Percentiles rank a stretch among this genome's conserved stretches.
Evolutionary conservation across 139 green algal species (phyloP).

Genomic region (Chlorella sp.): DNA sequence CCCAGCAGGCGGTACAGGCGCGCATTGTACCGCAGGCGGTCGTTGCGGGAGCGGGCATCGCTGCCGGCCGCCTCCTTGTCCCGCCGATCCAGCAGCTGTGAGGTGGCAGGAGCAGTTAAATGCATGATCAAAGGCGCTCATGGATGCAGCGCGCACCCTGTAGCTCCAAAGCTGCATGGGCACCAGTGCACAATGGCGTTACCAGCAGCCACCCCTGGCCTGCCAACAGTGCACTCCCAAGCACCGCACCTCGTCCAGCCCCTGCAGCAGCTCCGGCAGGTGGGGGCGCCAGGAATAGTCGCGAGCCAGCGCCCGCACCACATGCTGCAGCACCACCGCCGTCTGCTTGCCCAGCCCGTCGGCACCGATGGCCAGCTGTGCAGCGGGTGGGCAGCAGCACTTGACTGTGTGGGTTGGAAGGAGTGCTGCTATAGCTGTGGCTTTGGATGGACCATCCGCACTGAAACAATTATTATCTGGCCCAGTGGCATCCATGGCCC

Average conservation of each 20-base stretch:
- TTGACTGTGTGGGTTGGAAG: too few species aligned
- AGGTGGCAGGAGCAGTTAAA: neutral
- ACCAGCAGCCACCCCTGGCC: too few species aligned
- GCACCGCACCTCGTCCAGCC: constrained; percentile 6
- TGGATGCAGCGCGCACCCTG: too few species aligned
- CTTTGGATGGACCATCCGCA: too few species aligned
- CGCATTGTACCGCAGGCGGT: neutral
- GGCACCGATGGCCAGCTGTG: neutral
- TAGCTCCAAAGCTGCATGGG: too few species aligned
- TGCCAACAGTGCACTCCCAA: too few species aligned
- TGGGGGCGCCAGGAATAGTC: neutral
- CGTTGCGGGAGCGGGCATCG: neutral
- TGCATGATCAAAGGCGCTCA: neutral
- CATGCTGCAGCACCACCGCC: neutral
- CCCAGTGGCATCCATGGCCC: too few species aligned
- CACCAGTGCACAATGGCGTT: too few species aligned
- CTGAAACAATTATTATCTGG: too few species aligned
- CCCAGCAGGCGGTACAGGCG: constrained; percentile 8
- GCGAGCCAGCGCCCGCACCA: neutral
- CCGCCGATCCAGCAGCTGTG: constrained; percentile 2
- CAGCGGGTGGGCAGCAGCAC: too few species aligned
- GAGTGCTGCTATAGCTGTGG: too few species aligned
- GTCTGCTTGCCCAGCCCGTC: too few species aligned
- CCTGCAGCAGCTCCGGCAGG: neutral
- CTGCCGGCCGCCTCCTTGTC: neutral